phyloP scores from a whole-genome alignment of 2,329 filamentous ascomycete genomes.

The Fusarium pseudonygamai region DNA sequence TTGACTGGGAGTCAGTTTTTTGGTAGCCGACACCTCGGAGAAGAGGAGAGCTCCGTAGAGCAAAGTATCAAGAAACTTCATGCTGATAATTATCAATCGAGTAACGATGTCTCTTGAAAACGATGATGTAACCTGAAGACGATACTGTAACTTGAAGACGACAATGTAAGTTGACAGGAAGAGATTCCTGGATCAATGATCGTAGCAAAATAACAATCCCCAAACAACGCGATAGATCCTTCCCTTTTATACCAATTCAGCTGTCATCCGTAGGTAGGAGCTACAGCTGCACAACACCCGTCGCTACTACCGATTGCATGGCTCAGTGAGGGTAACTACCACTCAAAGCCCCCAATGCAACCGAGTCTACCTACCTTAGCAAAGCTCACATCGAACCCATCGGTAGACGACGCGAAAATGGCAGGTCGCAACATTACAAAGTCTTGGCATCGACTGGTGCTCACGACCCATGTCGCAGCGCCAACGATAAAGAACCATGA shows the following conservation, averaged over 20 bases:
- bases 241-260: constrained; percentile 28
- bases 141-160: too few relatives aligned
- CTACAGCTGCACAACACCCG: not conserved
- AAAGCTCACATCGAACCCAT: constrained; percentile 11
- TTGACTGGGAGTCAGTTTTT: constrained; percentile 37
- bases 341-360: not conserved
- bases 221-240: not conserved
- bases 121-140: too few relatives aligned
- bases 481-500: not conserved
- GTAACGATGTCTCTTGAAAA: not conserved
- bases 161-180: not conserved
- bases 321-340: not conserved
- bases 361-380: not conserved
- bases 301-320: not conserved
- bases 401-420: constrained; percentile 30
- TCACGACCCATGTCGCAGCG: constrained; percentile 19
- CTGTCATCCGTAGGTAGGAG: not conserved
- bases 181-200: not conserved
- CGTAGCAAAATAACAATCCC: not conserved
- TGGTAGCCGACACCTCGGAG: constrained; percentile 27
- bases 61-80: constrained; percentile 37
- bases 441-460: constrained; percentile 35
- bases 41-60: constrained; percentile 37
- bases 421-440: constrained; percentile 32
- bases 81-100: not conserved